These are phyloP conservation scores for Penicillium fimorum DNA, from an alignment of 495 filamentous ascomycete species.

Conservation along the genomic window DNA sequence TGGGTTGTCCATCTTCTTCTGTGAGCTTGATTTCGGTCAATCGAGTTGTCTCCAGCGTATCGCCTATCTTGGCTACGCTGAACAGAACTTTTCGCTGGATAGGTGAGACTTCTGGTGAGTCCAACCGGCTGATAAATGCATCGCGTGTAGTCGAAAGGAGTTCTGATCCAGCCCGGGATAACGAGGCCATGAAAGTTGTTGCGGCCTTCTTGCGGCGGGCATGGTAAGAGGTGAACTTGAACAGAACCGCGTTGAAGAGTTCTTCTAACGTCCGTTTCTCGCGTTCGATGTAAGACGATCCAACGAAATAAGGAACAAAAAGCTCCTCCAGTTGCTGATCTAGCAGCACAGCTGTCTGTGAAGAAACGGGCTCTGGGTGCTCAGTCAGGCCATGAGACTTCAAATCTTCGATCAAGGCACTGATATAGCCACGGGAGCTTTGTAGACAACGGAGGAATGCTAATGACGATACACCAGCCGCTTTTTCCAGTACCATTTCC, in stretches of 20 bases:
- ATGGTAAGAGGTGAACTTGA: constrained; percentile 94
- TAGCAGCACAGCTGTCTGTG: constrained; percentile 77
- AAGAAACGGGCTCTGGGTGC: constrained; percentile 85
- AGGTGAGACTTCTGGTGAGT: constrained; percentile 78
- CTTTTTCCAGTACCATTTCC: constrained; percentile 95
- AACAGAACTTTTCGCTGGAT: constrained; percentile 86
- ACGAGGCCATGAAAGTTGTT: constrained; percentile 82
- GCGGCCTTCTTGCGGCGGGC: constrained; percentile 81
- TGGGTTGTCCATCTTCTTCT: constrained; percentile 82
- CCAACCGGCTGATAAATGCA: constrained; percentile 78
- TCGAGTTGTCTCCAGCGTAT: constrained; percentile 50
- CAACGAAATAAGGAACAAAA: constrained; percentile 92
- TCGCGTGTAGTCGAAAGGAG: constrained; percentile 72
- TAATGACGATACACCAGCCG: constrained; percentile 81
- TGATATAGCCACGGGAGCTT: constrained; percentile 82
- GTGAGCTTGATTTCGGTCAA: constrained; percentile 77
- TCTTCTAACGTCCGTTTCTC: constrained; percentile 90
- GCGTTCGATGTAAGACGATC: constrained; percentile 92
- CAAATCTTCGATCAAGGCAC: constrained; percentile 81
- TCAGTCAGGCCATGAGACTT: constrained; percentile 95
- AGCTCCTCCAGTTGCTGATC: constrained; percentile 97
- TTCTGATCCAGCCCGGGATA: constrained; percentile 83
- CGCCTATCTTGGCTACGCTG: constrained; percentile 69
- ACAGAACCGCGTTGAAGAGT: constrained; percentile 85
- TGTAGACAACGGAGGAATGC: constrained; percentile 91